Conservation (phyloP, 441 rosid genomes). For the Breynia disticha region DNA sequence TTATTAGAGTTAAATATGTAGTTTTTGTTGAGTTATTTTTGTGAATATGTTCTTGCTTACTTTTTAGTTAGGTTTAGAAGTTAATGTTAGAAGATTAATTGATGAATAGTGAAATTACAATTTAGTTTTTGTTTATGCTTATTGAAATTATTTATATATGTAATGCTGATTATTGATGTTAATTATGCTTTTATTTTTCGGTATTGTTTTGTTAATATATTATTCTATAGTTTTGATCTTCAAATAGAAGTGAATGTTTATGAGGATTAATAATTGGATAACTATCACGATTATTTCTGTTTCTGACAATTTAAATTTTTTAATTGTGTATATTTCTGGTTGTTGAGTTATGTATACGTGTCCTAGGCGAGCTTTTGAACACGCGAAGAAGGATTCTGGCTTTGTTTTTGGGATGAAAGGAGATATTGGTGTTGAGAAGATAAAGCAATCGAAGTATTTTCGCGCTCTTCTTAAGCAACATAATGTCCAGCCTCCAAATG, state of each 20-base stretch:
- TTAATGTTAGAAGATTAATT: too few relatives aligned
- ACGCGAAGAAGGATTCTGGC: slow-evolving; percentile 52
- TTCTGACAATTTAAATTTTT: too few relatives aligned
- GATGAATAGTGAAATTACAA: too few relatives aligned
- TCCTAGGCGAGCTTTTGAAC: slow-evolving; percentile 63
- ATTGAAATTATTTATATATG: neutral
- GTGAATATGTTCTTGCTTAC: too few relatives aligned
- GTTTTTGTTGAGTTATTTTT: neutral
- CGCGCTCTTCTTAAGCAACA: slow-evolving; percentile 37
- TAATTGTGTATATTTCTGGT: neutral
- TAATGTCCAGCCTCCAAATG: slow-evolving; percentile 26
- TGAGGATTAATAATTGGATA: too few relatives aligned
- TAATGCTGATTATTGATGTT: too few relatives aligned
- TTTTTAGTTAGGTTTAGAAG: too few relatives aligned
- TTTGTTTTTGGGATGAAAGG: slow-evolving; percentile 37
- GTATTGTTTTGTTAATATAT: too few relatives aligned
- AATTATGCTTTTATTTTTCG: too few relatives aligned
- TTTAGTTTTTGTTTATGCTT: neutral
- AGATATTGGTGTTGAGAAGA: slow-evolving; percentile 44
- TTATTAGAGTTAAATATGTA: neutral
- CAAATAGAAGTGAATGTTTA: too few relatives aligned
- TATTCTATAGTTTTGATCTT: too few relatives aligned
- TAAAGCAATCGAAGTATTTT: slow-evolving; percentile 67
- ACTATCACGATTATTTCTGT: too few relatives aligned
- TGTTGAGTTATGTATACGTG: neutral